A percentile compares a stretch with the other conserved stretches of the same genome.
Conservation (phyloP, 2,329 filamentous ascomycete genomes). For the Penicillium capsulatum region DNA sequence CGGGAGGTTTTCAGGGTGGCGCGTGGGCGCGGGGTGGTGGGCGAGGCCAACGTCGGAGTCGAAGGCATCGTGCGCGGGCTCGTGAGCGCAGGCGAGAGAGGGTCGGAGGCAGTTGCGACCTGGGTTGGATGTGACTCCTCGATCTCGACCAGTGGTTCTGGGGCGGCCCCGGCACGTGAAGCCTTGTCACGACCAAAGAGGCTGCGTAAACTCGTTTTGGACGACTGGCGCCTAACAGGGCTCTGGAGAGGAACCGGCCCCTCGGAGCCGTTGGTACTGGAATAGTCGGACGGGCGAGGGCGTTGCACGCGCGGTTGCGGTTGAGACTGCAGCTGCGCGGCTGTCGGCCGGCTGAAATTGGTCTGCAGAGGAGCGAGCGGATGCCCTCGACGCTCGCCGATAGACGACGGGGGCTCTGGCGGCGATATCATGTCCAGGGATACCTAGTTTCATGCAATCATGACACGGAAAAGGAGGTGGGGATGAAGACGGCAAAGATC, state of each 20-base stretch:
- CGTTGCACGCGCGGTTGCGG: constrained; percentile 26
- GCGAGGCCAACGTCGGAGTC: constrained; percentile 23
- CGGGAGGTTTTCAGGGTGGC: constrained; percentile 22
- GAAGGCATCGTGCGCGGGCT: constrained; percentile 28
- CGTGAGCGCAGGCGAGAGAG: constrained; percentile 25
- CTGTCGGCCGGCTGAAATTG: constrained; percentile 32
- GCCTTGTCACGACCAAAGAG: constrained; percentile 38
- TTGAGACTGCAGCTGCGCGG: constrained; percentile 8
- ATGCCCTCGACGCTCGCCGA: constrained; percentile 38
- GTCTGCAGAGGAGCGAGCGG: constrained; percentile 37
- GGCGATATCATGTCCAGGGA: too few relatives aligned
- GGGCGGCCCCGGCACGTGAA: constrained; percentile 18
- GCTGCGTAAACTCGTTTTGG: constrained; percentile 36
- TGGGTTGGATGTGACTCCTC: constrained; percentile 24
- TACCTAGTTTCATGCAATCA: not conserved
- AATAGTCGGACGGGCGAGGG: constrained; percentile 31
- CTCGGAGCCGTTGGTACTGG: constrained; percentile 23
- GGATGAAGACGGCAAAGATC: constrained; percentile 19
- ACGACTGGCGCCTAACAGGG: constrained; percentile 33
- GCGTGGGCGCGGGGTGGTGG: constrained; percentile 17
- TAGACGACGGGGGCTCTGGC: constrained; percentile 20
- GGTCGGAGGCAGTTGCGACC: constrained; percentile 17
- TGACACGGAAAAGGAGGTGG: constrained; percentile 15
- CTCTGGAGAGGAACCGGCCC: constrained; percentile 33
- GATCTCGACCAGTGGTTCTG: constrained; percentile 32